These are phyloP conservation scores for Sinapis alba DNA, from an alignment of 441 rosid genomes.

Conservation along the genomic window DNA sequence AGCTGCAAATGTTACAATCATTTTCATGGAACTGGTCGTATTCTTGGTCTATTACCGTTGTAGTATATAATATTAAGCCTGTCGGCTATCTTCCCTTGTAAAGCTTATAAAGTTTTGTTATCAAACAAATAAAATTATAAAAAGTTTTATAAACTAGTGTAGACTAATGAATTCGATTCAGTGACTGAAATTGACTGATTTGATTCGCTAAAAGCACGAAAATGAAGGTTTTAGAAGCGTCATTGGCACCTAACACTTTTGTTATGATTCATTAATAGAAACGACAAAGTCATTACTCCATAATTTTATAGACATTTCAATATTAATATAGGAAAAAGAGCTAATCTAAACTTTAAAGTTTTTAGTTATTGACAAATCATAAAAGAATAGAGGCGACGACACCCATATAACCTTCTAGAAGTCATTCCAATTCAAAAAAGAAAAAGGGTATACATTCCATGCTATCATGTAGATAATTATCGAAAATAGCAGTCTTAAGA, in stretches of 20 bases:
- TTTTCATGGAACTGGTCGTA: not conserved
- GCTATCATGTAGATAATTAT: no score
- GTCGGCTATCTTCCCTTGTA: conserved; percentile 6
- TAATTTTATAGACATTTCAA: not conserved
- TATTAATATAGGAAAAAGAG: not conserved
- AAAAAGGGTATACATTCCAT: no score
- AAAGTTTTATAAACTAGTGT: not conserved
- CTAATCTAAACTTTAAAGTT: not conserved
- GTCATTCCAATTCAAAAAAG: no score
- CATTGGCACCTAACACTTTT: conserved; percentile 38
- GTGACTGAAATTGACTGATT: conserved; percentile 33
- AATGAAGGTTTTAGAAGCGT: conserved; percentile 28
- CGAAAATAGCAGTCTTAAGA: no score
- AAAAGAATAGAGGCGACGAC: not conserved
- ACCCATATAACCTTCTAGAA: conserved; percentile 1
- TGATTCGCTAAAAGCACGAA: conserved; percentile 31
- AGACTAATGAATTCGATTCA: conserved; percentile 6
- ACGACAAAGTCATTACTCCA: conserved; percentile 23
- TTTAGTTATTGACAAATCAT: not conserved
- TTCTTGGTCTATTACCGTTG: not conserved
- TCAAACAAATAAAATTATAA: not conserved
- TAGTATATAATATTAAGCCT: not conserved
- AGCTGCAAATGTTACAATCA: not conserved
- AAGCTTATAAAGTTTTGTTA: conserved; percentile 13
- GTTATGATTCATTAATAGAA: not conserved